Evolutionary conservation across 805 yeast genomes (phyloP), one percentile per base, ranked within the genome.

Genomic region (Lipomyces japonicus): DNA sequence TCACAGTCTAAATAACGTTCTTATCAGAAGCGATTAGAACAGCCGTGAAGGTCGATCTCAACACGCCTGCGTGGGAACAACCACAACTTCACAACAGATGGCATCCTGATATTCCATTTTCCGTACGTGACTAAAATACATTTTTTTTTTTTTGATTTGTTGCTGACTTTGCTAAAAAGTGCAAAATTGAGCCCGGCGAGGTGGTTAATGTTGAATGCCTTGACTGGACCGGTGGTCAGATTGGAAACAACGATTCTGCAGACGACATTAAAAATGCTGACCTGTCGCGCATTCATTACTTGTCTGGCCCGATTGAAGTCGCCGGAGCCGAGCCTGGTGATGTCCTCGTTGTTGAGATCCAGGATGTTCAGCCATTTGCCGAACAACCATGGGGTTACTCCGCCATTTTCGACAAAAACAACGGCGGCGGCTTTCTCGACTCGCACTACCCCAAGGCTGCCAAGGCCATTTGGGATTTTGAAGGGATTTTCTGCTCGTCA

Each of bases 161-260:
- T 14, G 30, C 31, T 31, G 16, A 30, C 30, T 31, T 16, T n/a
- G n/a, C 26, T 2, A n/a, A 7, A 7, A 25, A 40, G 43, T 36
- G 50, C 44, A 66, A 67, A 9, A 70, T 75, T 38, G 58, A 65
- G 44, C 77, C 67, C 21, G 71, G 72, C n/a, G 74, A 72, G 52
- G 64, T 74, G 3, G 73, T 72, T 56, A 74, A 74, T 50, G 65
- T 75, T 35, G 79, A 76, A 55, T 76, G 80, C 54, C 66, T 75
- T 41, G 80, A 76, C 54, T 76, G 80, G 80, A 76, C 79, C 5
- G 80, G 80, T 10, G 75, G 75, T 46, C 80, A 75, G 61, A 68
- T 75, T 44, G 65, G 65, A 10, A 75, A 75, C 61, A 68, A 68
- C 57, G 79, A 75, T 53, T 59, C 64, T 32, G 79, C 79, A 23